Evolutionary conservation across 306 rosid genomes (phyloP), one percentile per base, ranked within the genome.

Genomic region (Medicago lupulina): DNA sequence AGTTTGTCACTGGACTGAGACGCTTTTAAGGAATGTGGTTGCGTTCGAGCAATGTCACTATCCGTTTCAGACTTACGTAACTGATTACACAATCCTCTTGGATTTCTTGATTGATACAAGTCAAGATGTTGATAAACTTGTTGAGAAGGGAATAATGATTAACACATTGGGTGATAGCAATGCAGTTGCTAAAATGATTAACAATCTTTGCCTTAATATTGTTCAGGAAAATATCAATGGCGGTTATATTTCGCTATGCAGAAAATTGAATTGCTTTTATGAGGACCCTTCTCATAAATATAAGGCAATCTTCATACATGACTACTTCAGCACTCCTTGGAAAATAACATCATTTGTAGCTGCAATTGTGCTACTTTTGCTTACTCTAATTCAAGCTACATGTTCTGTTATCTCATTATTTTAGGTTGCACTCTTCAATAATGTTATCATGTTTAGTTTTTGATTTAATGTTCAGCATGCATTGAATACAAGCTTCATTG

Each of bases 11-110:
- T 64, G 69, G 76, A 80, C 76, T 7, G 79, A 80, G 75, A 49
- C 36, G 5, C 54, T 74, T 8, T 15, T 80, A 9, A 67, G 79
- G 63, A 80, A 80, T 38, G 79, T 80, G 17, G 16, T 67, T 60
- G 79, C 83, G 51, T 61, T 80, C 75, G 79, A 80, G 76, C 83
- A 80, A 8, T 80, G 79, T 16, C 79, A 80, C 49, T 74, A 74
- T 46, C 79, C 79, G 49, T 67, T 36, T 67, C 71, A 67, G 49
- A 67, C 71, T 14, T 59, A 80, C 18, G 39, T 73, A 2, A 80
- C 71, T 59, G 76, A 74, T 59, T 80, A 67, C 64, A 67, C 54
- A 1, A 21, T 67, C 14, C 64, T 80, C 1, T 39, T 74, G 76
- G 83, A 74, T 67, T 67, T 74, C 34, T 58, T 80, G 4, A 80